Conservation (phyloP, 306 rosid genomes). For the Medicago truncatula region DNA sequence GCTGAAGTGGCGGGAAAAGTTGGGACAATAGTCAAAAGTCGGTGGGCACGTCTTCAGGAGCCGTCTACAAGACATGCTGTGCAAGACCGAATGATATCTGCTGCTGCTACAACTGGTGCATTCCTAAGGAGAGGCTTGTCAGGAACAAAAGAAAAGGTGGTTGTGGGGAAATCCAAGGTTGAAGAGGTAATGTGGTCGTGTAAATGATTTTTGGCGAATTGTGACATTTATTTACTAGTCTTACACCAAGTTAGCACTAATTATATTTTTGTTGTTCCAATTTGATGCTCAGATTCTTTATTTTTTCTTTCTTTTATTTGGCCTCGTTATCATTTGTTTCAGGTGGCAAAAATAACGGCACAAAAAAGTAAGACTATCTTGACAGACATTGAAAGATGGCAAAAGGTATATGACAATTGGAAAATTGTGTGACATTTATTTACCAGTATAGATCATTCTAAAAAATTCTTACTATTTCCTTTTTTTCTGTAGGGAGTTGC, state of each 20-base stretch:
- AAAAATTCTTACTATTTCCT: slow-evolving; percentile 34
- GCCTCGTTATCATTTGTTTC: slow-evolving; percentile 42
- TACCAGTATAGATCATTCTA: not conserved
- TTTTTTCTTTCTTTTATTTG: slow-evolving; percentile 26
- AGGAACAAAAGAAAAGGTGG: slow-evolving; percentile 89
- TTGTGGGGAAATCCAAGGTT: slow-evolving; percentile 84
- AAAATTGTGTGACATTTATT: slow-evolving; percentile 11
- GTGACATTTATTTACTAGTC: slow-evolving; percentile 5
- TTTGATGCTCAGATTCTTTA: slow-evolving; percentile 22
- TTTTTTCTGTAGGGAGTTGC: slow-evolving; percentile 86
- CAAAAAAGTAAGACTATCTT: slow-evolving; percentile 81
- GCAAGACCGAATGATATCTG: slow-evolving; percentile 86
- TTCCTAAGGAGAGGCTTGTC: slow-evolving; percentile 76
- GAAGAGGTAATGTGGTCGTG: slow-evolving; percentile 74
- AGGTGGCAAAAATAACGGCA: slow-evolving; percentile 97
- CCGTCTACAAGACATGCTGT: slow-evolving; percentile 91
- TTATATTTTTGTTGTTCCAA: slow-evolving; percentile 9
- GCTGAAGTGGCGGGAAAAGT: slow-evolving; percentile 79
- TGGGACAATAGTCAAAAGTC: slow-evolving; percentile 76
- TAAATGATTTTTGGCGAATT: slow-evolving; percentile 17
- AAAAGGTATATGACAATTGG: slow-evolving; percentile 70
- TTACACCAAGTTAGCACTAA: slow-evolving; percentile 3
- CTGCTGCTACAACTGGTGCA: slow-evolving; percentile 87
- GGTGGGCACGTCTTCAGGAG: slow-evolving; percentile 87
- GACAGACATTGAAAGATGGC: slow-evolving; percentile 98